Percentiles rank a stretch among this genome's conserved stretches.
Evolutionary conservation across 2,329 filamentous ascomycete species (phyloP).

Genomic region (Aspergillus sp.): DNA sequence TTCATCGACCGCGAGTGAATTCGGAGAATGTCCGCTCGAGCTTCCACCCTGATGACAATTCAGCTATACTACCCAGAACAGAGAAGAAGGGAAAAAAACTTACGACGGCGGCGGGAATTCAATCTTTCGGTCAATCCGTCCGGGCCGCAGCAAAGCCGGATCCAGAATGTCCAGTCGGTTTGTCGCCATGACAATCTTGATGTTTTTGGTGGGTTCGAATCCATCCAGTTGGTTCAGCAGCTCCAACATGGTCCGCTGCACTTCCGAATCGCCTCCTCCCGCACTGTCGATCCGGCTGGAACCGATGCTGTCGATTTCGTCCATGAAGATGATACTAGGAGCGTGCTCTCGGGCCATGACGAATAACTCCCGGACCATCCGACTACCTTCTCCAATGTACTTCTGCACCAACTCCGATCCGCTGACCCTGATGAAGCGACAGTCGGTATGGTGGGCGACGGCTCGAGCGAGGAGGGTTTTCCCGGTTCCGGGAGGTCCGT

Average conservation of each 20-base stretch:
- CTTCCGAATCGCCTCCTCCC: slow-evolving; percentile 91
- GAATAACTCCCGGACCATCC: slow-evolving; percentile 98
- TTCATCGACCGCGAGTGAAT: slow-evolving; percentile 99
- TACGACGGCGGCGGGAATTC: slow-evolving; percentile 91
- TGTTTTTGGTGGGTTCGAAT: slow-evolving; percentile 98
- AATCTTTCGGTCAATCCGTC: slow-evolving; percentile 96
- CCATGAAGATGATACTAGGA: slow-evolving; percentile 99
- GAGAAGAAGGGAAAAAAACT: slow-evolving; percentile 15
- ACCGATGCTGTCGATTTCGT: slow-evolving; percentile 98
- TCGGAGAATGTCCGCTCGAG: slow-evolving; percentile 90
- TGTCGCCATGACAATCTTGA: slow-evolving; percentile 99
- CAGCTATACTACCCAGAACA: background rate
- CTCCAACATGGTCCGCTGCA: slow-evolving; percentile 97
- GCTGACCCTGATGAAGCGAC: slow-evolving; percentile 96
- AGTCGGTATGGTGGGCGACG: slow-evolving; percentile 96
- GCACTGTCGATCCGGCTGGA: slow-evolving; percentile 94
- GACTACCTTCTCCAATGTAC: slow-evolving; percentile 95
- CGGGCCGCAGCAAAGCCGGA: slow-evolving; percentile 87
- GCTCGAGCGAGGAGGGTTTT: slow-evolving; percentile 93
- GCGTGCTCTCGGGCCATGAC: slow-evolving; percentile 98
- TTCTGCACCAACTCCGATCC: slow-evolving; percentile 97
- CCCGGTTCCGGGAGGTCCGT: slow-evolving; percentile 92
- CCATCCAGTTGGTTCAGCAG: slow-evolving; percentile 96
- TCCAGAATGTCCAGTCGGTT: slow-evolving; percentile 97
- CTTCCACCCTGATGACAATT: slow-evolving; percentile 57